A percentile compares a stretch with the other conserved stretches of the same genome.
Evolutionary conservation across 2,329 filamentous ascomycete genomes (phyloP).

Genomic region (Samsoniella hepiali): DNA sequence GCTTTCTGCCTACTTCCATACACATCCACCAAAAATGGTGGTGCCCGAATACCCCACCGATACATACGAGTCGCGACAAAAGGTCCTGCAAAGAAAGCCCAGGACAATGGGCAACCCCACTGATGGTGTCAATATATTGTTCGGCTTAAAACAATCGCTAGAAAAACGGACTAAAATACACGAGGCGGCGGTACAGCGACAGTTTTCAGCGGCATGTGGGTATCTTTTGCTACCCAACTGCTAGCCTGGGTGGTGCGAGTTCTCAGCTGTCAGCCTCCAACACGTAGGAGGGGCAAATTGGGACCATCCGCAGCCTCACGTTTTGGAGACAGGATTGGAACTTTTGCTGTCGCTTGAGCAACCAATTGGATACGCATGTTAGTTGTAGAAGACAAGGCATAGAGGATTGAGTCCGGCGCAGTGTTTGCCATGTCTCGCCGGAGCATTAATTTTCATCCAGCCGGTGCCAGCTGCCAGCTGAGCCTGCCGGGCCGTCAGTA

Average conservation of each 20-base stretch:
- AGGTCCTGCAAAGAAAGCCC: neutral
- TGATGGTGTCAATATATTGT: neutral
- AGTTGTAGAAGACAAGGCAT: neutral
- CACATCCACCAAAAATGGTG: neutral
- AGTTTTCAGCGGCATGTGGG: neutral
- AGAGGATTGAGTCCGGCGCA: neutral
- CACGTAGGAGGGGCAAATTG: slow-evolving; percentile 1
- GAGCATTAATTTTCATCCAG: slow-evolving; percentile 11
- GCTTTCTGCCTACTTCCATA: neutral
- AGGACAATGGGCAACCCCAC: neutral
- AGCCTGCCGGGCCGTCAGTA: neutral
- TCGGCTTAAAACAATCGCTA: neutral
- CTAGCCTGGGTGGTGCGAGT: neutral
- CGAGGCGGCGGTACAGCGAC: neutral
- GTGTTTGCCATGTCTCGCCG: neutral
- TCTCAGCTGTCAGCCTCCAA: neutral
- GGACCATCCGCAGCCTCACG: neutral
- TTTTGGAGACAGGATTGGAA: neutral
- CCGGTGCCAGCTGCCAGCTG: neutral
- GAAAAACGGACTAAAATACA: neutral
- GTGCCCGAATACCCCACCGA: neutral
- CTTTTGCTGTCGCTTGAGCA: neutral
- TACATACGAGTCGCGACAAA: slow-evolving; percentile 1
- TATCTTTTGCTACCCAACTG: neutral
- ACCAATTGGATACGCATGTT: too few species aligned